Evolutionary conservation across 2,329 filamentous ascomycete species (phyloP), one percentile per base, ranked within the genome.

Genomic region (Reticulascus tulasneorum): DNA sequence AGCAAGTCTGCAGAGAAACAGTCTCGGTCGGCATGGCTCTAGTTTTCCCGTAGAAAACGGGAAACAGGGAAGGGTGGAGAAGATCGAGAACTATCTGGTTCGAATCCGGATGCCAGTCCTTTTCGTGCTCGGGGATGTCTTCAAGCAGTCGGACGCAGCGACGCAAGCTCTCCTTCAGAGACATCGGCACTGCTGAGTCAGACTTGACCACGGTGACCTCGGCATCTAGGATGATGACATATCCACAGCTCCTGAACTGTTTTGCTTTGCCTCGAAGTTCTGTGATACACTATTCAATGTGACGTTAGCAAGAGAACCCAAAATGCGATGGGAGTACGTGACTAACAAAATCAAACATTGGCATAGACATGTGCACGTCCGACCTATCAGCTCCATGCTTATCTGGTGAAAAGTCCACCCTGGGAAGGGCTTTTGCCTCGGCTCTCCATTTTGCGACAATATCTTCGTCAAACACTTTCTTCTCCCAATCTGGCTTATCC

Each of bases 41-140:
- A 12, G 23, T 16, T 10, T 13, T 11, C 13, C 33, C 33, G 16
- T 35, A 35, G 15, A 35, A 16, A 16, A 35, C 6, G 7, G 33
- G 33, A 9, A 16, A 35, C 7, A 35, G 23, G 0, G 72, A 77
- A 4, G 75, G 73, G 44, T 81, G 67, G 6, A 82, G 61, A 1
- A 79, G 55, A 46, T 81, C 66, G 1, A 73, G 64, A 3, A 82
- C 71, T 41, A 62, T 66, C 1, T 60, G 51, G 21, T 73, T 54
- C 0, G 69, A 73, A 4, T 64, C 56, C 0, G 77, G 77, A 53
- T 81, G 72, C 64, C 69, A 80, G 47, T 79, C 77, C 17, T 23
- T 51, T 2, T 38, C 16, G 0, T 39, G 35, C 9, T 33, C 34
- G 9, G 52, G 51, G 1, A 48, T 13, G 0, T 42, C 31, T n/a